Conservation (phyloP, 2,329 filamentous ascomycete genomes). For the Trichoderma koningiopsis region DNA sequence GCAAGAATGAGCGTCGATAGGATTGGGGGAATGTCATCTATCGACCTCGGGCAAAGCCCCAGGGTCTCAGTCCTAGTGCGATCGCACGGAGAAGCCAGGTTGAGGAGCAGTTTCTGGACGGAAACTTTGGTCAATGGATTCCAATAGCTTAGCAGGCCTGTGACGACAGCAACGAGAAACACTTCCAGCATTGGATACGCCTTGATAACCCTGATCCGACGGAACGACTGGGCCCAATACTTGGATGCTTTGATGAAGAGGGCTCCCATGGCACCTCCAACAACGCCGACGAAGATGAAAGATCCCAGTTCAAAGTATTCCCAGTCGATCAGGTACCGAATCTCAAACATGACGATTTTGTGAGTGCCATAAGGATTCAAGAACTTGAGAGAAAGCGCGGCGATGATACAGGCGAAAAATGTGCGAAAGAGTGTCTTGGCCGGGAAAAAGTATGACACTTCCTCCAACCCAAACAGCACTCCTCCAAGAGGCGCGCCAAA, state of each 20-base stretch:
- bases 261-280: constrained; percentile 83
- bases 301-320: constrained; percentile 84
- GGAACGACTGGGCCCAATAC: constrained; percentile 86
- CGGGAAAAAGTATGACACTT: constrained; percentile 96
- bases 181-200: constrained; percentile 84
- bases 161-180: constrained; percentile 80
- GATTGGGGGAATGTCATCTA: constrained; percentile 77
- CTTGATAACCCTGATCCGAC: constrained; percentile 79
- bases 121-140: constrained; percentile 86
- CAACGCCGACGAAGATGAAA: constrained; percentile 82
- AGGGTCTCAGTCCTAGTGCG: constrained; percentile 64
- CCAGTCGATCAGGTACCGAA: constrained; percentile 90
- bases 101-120: constrained; percentile 86
- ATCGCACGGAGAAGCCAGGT: constrained; percentile 86
- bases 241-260: constrained; percentile 96
- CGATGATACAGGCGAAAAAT: constrained; percentile 96
- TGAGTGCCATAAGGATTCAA: constrained; percentile 93
- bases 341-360: constrained; percentile 96
- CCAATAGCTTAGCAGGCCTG: constrained; percentile 88
- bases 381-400: constrained; percentile 89
- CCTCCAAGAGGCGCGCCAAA: constrained; percentile 88
- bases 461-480: constrained; percentile 89
- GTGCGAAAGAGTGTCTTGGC: constrained; percentile 96
- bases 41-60: constrained; percentile 74
- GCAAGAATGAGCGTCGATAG: constrained; percentile 72